phyloP scores from a whole-genome alignment of 2,329 filamentous ascomycete genomes.

The Neonectria neomacrospora region DNA sequence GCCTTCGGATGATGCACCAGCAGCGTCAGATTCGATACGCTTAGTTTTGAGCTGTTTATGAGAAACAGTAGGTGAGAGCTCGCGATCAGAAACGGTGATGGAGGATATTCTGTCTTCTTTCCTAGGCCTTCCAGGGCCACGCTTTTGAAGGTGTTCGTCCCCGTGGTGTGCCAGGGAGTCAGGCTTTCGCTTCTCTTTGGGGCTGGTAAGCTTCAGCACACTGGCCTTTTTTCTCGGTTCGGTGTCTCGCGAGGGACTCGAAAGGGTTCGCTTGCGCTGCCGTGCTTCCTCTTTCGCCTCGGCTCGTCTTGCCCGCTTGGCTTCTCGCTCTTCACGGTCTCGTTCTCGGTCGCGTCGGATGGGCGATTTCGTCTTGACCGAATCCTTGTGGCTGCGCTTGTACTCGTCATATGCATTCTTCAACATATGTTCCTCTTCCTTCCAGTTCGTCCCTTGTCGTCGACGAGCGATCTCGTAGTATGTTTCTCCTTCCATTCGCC shows the following conservation, averaged over 20 bases:
- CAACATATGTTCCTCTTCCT: slow-evolving; percentile 84
- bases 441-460: slow-evolving; percentile 87
- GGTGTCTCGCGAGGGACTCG: slow-evolving; percentile 60
- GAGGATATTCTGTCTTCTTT: slow-evolving; percentile 65
- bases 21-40: slow-evolving; percentile 64
- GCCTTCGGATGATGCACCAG: slow-evolving; percentile 65
- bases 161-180: slow-evolving; percentile 55
- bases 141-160: slow-evolving; percentile 63
- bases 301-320: slow-evolving; percentile 55
- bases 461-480: slow-evolving; percentile 90
- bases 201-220: slow-evolving; percentile 53
- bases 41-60: slow-evolving; percentile 63
- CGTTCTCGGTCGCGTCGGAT: slow-evolving; percentile 54
- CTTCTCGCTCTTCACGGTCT: slow-evolving; percentile 56
- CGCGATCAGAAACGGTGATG: slow-evolving; percentile 63
- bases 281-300: slow-evolving; percentile 59
- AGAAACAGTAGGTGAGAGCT: slow-evolving; percentile 60
- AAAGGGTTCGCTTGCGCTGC: slow-evolving; percentile 58
- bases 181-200: slow-evolving; percentile 61
- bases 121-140: slow-evolving; percentile 63
- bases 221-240: slow-evolving; percentile 58
- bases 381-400: slow-evolving; percentile 62
- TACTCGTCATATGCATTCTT: slow-evolving; percentile 79
- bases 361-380: slow-evolving; percentile 63
- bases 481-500: slow-evolving; percentile 78